Evolutionary conservation across 2,329 filamentous ascomycete genomes (phyloP).

Genomic region (Tolypocladium paradoxum): DNA sequence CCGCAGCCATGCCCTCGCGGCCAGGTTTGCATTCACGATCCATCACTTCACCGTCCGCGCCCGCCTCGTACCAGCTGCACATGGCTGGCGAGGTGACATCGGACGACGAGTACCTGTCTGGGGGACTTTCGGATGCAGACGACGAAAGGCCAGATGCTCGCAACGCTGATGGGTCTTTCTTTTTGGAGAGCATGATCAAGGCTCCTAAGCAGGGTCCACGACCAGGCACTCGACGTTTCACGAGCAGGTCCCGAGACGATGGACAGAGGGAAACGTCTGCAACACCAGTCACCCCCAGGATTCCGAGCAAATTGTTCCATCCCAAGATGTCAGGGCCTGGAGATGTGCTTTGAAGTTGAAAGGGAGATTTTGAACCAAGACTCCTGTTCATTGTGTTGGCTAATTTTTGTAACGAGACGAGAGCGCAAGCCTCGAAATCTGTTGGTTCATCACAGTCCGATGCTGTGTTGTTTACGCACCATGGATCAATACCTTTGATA

Average conservation of each 20-base stretch:
- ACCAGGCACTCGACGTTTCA: conserved; percentile 22
- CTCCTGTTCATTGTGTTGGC: background rate
- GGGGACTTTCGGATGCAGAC: conserved; percentile 71
- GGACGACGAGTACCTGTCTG: conserved; percentile 66
- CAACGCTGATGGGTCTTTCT: conserved; percentile 37
- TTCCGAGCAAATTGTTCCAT: conserved; percentile 22
- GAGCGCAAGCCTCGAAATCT: background rate
- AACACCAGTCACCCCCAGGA: conserved; percentile 30
- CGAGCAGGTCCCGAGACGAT: conserved; percentile 23
- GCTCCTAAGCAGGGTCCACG: conserved; percentile 46
- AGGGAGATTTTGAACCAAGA: background rate
- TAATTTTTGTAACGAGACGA: background rate
- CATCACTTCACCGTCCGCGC: conserved; percentile 66
- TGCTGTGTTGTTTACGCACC: background rate
- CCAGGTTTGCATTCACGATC: conserved; percentile 71
- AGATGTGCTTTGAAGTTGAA: conserved; percentile 18
- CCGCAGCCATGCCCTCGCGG: conserved; percentile 33
- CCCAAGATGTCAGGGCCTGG: conserved; percentile 22
- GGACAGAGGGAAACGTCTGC: conserved; percentile 22
- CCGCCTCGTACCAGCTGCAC: conserved; percentile 42
- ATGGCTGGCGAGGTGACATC: conserved; percentile 53
- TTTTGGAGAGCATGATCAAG: conserved; percentile 50
- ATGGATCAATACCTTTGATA: background rate
- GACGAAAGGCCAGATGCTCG: conserved; percentile 35
- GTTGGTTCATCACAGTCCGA: background rate